phyloP scores from a whole-genome alignment of 2,329 filamentous ascomycete species.

The Neopestalotiopsis sp. region DNA sequence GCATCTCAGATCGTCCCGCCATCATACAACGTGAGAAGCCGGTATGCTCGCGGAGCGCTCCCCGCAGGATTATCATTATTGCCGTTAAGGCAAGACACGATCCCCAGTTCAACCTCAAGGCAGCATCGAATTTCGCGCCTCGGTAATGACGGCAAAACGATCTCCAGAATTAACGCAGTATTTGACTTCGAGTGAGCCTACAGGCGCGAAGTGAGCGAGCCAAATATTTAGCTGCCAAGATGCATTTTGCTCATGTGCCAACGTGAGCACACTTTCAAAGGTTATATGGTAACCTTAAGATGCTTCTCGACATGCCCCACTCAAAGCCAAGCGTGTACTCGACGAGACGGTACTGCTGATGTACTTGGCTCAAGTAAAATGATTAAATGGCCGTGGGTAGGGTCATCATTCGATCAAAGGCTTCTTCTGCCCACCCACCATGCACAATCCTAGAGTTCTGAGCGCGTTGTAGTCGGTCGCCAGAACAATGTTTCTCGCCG shows the following conservation, averaged over 20 bases:
- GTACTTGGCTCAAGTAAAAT: neutral
- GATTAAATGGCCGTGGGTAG: neutral
- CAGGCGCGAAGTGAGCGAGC: neutral
- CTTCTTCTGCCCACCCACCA: constrained; percentile 68
- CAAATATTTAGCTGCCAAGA: neutral
- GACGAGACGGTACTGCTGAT: neutral
- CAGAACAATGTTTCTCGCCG: constrained; percentile 80
- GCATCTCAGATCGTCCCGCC: neutral
- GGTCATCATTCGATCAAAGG: constrained; percentile 63
- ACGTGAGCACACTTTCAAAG: neutral
- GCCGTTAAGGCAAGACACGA: neutral
- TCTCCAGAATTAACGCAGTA: neutral
- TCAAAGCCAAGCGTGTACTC: neutral
- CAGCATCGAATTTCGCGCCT: neutral
- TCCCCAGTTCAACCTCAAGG: neutral
- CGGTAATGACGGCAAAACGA: neutral
- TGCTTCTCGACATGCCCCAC: neutral
- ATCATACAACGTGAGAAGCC: neutral
- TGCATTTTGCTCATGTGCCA: no score
- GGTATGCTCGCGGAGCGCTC: neutral
- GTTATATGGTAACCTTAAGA: neutral
- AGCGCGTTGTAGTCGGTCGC: constrained; percentile 73
- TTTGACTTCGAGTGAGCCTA: neutral
- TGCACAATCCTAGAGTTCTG: constrained; percentile 65
- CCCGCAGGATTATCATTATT: neutral